phyloP scores from a whole-genome alignment of 2,329 filamentous ascomycete species.

The Beauveria varroae region DNA sequence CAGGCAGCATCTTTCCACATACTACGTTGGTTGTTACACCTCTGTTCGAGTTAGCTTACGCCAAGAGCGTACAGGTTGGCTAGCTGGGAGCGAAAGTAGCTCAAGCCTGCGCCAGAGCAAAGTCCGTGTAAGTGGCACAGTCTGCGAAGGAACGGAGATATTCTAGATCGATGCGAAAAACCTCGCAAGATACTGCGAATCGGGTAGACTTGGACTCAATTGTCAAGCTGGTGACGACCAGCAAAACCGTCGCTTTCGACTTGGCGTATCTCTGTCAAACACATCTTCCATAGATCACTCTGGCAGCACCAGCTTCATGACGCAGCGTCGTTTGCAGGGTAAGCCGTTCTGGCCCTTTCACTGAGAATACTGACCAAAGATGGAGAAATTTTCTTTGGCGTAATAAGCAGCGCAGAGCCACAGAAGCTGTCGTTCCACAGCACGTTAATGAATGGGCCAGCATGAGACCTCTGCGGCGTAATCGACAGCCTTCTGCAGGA shows the following conservation, averaged over 20 bases:
- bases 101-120: background rate
- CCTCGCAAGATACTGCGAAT: too few species aligned
- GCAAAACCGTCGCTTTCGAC: background rate
- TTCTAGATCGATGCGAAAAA: too few species aligned
- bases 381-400: too few species aligned
- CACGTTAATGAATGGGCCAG: too few species aligned
- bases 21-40: background rate
- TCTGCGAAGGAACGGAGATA: too few species aligned
- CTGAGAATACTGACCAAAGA: conserved; percentile 1
- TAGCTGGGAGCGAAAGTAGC: background rate
- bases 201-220: too few species aligned
- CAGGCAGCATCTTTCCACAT: background rate
- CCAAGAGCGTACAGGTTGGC: background rate
- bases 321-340: conserved; percentile 7
- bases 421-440: conserved; percentile 14
- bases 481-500: conserved; percentile 4
- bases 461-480: too few species aligned
- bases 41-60: background rate
- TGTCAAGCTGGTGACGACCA: too few species aligned
- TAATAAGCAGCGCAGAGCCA: too few species aligned
- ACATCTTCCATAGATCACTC: background rate
- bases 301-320: background rate
- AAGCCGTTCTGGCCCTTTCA: background rate
- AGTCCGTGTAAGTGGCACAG: too few species aligned
- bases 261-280: background rate